Evolutionary conservation across 176 grass and related monocot species (phyloP), one percentile per base, ranked within the genome.

Genomic region (Thalia dealbata): DNA sequence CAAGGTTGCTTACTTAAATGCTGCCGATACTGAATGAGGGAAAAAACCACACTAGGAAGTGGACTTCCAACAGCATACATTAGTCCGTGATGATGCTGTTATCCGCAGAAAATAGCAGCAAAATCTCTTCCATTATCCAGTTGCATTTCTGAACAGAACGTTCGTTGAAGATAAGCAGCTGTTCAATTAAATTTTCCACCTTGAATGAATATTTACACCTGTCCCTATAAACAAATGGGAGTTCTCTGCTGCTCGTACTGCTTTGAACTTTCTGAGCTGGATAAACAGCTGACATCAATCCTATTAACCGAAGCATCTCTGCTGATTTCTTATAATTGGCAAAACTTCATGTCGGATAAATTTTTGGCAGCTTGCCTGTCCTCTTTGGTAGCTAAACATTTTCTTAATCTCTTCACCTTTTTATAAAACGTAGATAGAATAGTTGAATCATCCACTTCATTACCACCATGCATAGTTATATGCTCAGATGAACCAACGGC

Each of bases 381-480:
- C 54, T 58, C 54, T 58, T 58, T n/a, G 8, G 54, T 58, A 58
- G 22, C 54, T 58, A 7, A n/a, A 58, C 54, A 58, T 48, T 58
- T 58, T 56, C 54, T n/a, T 19, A 7, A 28, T 54, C 24, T 29
- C 18, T 52, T 72, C 19, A 16, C 70, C 51, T 14, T 27, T 23
- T 30, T 32, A 72, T 52, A 72, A 72, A 72, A 72, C 32, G 70
- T 54, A 12, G 70, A 43, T 27, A 72, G 26, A 72, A 52, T 18
- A 21, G 41, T 54, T 16, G 7, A 26, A 72, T 54, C 70, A 71
- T 68, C 65, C 11, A 52, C 45, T 25, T 52, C 46, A 32, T 21
- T 15, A 3, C 7, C 13, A 28, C 46, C 46, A 30, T 7, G 7
- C 14, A 28, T 5, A 50, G 8, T 44, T 50, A 23, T 38, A 28